A percentile compares a stretch with the other conserved stretches of the same genome.
phyloP scores from a whole-genome alignment of 139 green algal species.

The Haematococcus sp. region DNA sequence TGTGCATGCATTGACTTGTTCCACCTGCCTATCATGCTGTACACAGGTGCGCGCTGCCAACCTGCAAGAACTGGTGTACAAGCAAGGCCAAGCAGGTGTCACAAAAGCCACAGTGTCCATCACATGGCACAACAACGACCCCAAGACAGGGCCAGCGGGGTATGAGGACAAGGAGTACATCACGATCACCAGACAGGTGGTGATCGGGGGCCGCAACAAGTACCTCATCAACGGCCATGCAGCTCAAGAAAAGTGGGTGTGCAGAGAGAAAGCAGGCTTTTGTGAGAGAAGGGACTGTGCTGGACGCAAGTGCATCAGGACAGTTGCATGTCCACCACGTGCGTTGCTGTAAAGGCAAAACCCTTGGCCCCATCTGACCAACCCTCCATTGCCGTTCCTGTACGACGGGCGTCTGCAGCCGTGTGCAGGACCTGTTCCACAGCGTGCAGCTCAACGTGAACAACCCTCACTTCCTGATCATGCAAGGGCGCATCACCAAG shows the following conservation, averaged over 20 bases:
- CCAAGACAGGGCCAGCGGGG: conserved; percentile 71
- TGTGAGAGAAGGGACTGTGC: too few relatives aligned
- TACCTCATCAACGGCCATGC: conserved; percentile 96
- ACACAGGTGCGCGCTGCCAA: conserved; percentile 85
- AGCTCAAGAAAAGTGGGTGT: conserved; percentile 80
- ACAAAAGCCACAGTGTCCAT: conserved; percentile 98
- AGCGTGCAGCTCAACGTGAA: conserved; percentile 99
- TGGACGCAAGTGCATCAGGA: too few relatives aligned
- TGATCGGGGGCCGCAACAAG: conserved; percentile 96
- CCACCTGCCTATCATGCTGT: not conserved
- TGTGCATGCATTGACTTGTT: too few relatives aligned
- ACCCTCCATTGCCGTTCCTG: too few relatives aligned
- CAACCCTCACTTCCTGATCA: conserved; percentile 99
- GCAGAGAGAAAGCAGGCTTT: too few relatives aligned
- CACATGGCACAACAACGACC: conserved; percentile 93
- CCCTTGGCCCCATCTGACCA: too few relatives aligned
- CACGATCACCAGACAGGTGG: conserved; percentile 92
- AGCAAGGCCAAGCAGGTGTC: conserved; percentile 95
- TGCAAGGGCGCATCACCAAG: conserved; percentile 98
- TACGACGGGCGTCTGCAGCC: conserved; percentile 43
- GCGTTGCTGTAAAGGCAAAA: too few relatives aligned
- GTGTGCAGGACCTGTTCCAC: conserved; percentile 97
- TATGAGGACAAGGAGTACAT: conserved; percentile 94
- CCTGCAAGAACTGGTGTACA: conserved; percentile 99
- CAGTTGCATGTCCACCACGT: too few relatives aligned